Evolutionary conservation across 768 basidiomycete genomes (phyloP), one percentile per base, ranked within the genome.

Genomic region (Podaxis sp.): DNA sequence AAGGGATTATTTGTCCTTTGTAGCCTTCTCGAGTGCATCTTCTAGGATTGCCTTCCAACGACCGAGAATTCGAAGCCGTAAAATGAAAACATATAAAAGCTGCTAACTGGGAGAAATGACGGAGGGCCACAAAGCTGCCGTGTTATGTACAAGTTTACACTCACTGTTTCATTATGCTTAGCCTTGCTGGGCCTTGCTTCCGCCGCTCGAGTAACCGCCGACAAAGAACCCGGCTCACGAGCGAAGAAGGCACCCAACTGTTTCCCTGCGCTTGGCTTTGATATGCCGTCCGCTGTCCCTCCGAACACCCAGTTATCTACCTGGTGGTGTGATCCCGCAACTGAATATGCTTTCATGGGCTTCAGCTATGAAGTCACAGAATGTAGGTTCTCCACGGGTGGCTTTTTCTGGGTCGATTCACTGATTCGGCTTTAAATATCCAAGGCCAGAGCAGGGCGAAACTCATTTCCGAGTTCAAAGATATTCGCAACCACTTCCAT

Each of bases 261-360:
- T 55, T 76, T 75, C 59, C 76, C 75, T 1, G 72, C 76, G 13
- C 65, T 76, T 13, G 71, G 73, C 9, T 88, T 87, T 63, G 61
- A 63, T n/a, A 85, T 80, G 80, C 86, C 86, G 2, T 61, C 72
- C 0, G 42, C 58, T 7, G 59, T 77, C 22, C 84, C 85, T 0
- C 40, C 66, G 13, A 48, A 67, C 58, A 56, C 53, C 28, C 74
- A 77, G 3, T 63, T 76, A 24, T 68, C 71, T 11, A 67, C 72
- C 46, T 83, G 82, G 82, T 83, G 86, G 87, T 88, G 87, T 70
- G 69, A 82, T 60, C 71, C 73, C 15, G 61, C 70, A 17, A 80
- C 80, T 0, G 87, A 88, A 67, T 86, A 86, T 66, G 87, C 82
- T 0, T 88, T 88, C 71, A 68, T 88, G 49, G 87, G 86, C 1